Evolutionary conservation across 176 grass and related monocot genomes (phyloP).

Genomic region (Cenchrus americanus): DNA sequence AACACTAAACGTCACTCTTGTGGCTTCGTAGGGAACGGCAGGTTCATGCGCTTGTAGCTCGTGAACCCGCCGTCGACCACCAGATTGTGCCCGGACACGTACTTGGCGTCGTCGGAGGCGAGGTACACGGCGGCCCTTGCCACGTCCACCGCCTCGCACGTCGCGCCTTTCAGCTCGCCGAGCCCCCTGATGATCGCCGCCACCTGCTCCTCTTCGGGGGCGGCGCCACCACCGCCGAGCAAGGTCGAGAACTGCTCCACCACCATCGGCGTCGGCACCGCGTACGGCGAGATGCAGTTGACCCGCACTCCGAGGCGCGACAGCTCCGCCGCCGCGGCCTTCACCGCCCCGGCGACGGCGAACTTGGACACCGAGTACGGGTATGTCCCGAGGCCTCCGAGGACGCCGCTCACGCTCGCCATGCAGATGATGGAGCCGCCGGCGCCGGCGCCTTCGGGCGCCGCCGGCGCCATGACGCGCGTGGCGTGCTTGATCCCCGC

Average conservation of each 20-base stretch:
- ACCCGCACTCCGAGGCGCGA: conserved; percentile 20
- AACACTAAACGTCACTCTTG: no score
- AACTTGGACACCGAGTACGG: conserved; percentile 29
- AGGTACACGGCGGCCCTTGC: conserved; percentile 2
- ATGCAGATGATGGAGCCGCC: conserved; percentile 24
- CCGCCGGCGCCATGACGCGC: conserved; percentile 37
- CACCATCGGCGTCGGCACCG: conserved; percentile 5
- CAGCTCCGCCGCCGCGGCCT: conserved; percentile 11
- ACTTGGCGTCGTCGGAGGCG: neutral
- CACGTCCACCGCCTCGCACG: neutral
- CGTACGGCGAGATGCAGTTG: conserved; percentile 36
- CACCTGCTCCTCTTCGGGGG: neutral
- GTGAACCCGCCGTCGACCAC: neutral
- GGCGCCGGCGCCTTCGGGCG: no score
- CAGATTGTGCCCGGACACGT: no score
- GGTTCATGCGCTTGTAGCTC: neutral
- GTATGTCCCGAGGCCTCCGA: neutral
- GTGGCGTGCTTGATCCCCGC: conserved; percentile 33
- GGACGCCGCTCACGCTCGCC: neutral
- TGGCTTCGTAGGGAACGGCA: neutral
- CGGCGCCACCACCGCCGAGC: neutral
- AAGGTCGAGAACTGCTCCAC: neutral
- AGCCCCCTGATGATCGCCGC: neutral
- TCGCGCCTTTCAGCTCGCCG: neutral
- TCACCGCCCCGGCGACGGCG: neutral